phyloP scores from a whole-genome alignment of 495 filamentous ascomycete genomes.

The Cercophora newfieldiana region DNA sequence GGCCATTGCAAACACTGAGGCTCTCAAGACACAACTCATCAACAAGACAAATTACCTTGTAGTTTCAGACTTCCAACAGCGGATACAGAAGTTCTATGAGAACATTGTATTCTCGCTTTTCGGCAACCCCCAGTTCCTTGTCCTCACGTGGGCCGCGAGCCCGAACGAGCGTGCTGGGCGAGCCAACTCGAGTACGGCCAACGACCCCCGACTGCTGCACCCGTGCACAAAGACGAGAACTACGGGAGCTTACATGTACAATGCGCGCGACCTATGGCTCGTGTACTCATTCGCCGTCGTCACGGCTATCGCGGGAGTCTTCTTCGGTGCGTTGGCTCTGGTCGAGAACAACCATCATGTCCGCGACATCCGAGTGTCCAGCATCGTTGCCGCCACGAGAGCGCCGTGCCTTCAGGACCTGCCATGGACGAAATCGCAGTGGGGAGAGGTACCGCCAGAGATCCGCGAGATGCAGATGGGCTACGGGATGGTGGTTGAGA shows the following conservation, averaged over 20 bases:
- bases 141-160: constrained; percentile 30
- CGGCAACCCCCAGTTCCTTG: constrained; percentile 30
- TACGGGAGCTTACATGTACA: constrained; percentile 28
- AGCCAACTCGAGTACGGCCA: background rate
- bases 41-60: constrained; percentile 26
- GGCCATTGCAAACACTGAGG: constrained; percentile 18
- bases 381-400: constrained; percentile 32
- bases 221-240: constrained; percentile 27
- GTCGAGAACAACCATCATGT: constrained; percentile 30
- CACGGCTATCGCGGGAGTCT: constrained; percentile 18
- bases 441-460: constrained; percentile 31
- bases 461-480: constrained; percentile 22
- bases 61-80: constrained; percentile 15
- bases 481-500: constrained; percentile 26
- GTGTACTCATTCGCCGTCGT: constrained; percentile 29
- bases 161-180: constrained; percentile 15
- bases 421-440: constrained; percentile 30
- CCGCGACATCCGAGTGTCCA: constrained; percentile 26
- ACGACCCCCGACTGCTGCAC: constrained; percentile 20
- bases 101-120: constrained; percentile 33
- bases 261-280: constrained; percentile 31
- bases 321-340: constrained; percentile 29
- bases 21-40: constrained; percentile 26
- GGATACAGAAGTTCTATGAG: constrained; percentile 27
- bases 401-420: constrained; percentile 30